Base-by-base conservation (phyloP, 2,329 filamentous ascomycete genomes). In the Pyricularia grisea region DNA sequence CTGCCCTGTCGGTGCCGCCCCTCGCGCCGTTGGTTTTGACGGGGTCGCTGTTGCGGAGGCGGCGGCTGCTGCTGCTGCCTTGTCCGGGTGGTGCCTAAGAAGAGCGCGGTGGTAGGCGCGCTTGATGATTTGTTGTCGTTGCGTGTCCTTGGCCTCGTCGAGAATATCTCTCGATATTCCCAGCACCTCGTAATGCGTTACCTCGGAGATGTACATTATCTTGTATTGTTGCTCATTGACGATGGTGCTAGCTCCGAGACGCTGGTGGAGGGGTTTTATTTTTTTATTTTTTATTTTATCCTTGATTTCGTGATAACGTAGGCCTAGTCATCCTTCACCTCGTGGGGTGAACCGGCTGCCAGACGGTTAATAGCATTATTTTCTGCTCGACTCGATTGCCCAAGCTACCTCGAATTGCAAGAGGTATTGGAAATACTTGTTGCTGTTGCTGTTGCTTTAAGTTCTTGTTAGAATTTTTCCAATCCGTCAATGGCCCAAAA, bases 61-160 rank as follows among this genome's bases (percentile, higher is more conserved):
- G 7, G 63, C 33, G 2, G 67, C 42, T 23, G 36, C 30, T 70
- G 76, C 42, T 27, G 30, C 30, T 70, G 76, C 73, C 74, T 90
- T 89, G 79, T 90, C 88, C 2, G 89, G 89, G 77, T 91, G 89
- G 79, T 90, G 83, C 72, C 81, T 83, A 20, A 91, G 83, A 42
- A 91, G 83, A 27, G 88, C 87, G 68, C 85, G 83, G 76, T 83
- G 87, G 78, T 91, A 91, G 70, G 88, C 88, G 70, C 83, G 83
- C 75, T 88, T 90, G 70, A 90, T 79, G 67, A 85, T 79, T 66
- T 81, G 78, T 4, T 6, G 58, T 4, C 58, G 58, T 71, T 79
- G 74, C 60, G 81, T 76, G 73, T 83, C 80, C 70, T 78, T 73
- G 68, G 80, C 75, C 70, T 79, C 76, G 73, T 82, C 77, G 70